A percentile compares a stretch with the other conserved stretches of the same genome.
These are phyloP conservation scores for Aspergillus hortae DNA, from an alignment of 2,329 filamentous ascomycete species.

Conservation along the genomic window DNA sequence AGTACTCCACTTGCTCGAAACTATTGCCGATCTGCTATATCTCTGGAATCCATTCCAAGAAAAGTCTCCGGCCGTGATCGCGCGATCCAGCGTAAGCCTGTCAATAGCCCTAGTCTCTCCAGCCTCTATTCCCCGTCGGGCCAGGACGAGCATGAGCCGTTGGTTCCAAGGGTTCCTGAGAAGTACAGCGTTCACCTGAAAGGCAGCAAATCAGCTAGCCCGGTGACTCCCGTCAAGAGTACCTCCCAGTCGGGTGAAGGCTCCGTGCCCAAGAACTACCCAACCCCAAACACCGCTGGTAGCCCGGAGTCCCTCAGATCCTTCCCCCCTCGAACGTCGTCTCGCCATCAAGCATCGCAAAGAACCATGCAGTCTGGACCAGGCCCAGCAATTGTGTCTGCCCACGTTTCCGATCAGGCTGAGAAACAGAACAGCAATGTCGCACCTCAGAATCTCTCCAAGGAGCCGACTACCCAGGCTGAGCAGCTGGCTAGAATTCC, in stretches of 20 bases:
- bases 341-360: slow-evolving; percentile 9
- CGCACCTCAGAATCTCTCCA: background rate
- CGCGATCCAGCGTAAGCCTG: slow-evolving; percentile 11
- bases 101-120: slow-evolving; percentile 4
- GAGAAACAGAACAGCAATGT: slow-evolving; percentile 3
- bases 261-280: background rate
- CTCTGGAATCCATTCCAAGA: slow-evolving; percentile 9
- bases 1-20: slow-evolving; percentile 2
- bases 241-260: background rate
- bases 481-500: slow-evolving; percentile 1
- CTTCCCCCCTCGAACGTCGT: slow-evolving; percentile 13
- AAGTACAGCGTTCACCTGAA: background rate
- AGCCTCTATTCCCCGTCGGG: slow-evolving; percentile 3
- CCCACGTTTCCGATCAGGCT: background rate
- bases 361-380: slow-evolving; percentile 1
- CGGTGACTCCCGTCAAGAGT: slow-evolving; percentile 6
- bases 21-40: slow-evolving; percentile 11
- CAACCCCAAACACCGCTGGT: slow-evolving; percentile 1
- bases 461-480: background rate
- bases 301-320: slow-evolving; percentile 1
- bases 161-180: slow-evolving; percentile 12
- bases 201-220: background rate
- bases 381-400: background rate
- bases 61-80: slow-evolving; percentile 10
- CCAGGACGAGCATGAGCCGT: slow-evolving; percentile 1